Conservation (phyloP, 305 asterid species). For the Solanum chacoense region DNA sequence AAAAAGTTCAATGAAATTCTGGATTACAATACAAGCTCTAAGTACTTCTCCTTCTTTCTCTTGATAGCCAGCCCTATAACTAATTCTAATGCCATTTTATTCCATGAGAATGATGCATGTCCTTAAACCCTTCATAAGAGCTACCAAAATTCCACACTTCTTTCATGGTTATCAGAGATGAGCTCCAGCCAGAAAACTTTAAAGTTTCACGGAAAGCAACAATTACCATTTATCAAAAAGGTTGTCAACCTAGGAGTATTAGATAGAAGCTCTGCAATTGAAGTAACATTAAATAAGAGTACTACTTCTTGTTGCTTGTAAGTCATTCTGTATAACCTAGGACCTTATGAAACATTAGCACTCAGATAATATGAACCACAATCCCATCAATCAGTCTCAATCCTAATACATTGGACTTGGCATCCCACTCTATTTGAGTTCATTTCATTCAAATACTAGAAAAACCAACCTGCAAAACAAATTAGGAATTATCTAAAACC, state of each 20-base stretch:
- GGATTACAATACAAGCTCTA: neutral
- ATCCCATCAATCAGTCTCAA: neutral
- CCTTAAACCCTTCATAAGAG: neutral
- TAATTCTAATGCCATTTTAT: neutral
- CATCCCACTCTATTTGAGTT: neutral
- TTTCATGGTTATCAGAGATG: neutral
- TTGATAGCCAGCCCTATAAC: neutral
- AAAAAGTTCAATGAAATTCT: neutral
- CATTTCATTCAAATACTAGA: neutral
- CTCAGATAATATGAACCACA: neutral
- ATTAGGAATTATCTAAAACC: neutral
- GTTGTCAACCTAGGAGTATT: neutral
- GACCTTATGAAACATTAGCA: neutral
- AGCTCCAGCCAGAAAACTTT: neutral
- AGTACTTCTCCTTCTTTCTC: neutral
- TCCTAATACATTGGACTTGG: neutral
- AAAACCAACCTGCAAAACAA: neutral
- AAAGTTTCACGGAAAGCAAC: neutral
- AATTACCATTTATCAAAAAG: neutral
- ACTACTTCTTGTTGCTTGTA: neutral
- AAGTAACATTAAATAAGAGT: neutral
- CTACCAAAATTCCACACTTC: neutral
- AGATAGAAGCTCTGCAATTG: neutral
- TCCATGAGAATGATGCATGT: neutral
- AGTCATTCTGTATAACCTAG: neutral